These are phyloP conservation scores for Trichoderma atroviride DNA, from an alignment of 2,329 filamentous ascomycete species.

Conservation along the genomic window DNA sequence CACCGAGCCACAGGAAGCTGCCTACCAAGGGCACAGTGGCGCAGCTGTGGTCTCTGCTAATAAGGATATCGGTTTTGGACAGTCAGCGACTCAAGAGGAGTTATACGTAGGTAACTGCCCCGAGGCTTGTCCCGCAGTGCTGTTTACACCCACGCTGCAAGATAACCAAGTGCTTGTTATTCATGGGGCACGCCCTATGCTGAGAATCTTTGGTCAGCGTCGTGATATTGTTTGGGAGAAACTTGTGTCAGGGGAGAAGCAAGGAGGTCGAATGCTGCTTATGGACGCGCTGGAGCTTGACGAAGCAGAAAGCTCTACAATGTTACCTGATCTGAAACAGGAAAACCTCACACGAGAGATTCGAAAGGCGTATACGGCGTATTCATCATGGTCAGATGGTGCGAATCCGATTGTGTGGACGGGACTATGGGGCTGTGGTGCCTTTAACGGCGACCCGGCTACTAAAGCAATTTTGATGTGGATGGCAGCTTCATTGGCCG, in stretches of 20 bases:
- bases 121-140: constrained; percentile 41
- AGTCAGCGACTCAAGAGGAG: constrained; percentile 44
- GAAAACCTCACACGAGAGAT: constrained; percentile 38
- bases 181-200: constrained; percentile 36
- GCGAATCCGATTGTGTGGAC: constrained; percentile 30
- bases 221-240: constrained; percentile 35
- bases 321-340: constrained; percentile 35
- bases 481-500: constrained; percentile 36
- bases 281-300: constrained; percentile 45
- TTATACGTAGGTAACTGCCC: constrained; percentile 41
- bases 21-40: constrained; percentile 32
- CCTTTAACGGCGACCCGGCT: constrained; percentile 40
- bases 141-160: constrained; percentile 38
- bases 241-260: constrained; percentile 23
- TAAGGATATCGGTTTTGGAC: constrained; percentile 40
- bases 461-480: constrained; percentile 39
- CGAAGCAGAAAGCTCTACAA: constrained; percentile 29
- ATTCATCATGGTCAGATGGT: constrained; percentile 31
- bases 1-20: constrained; percentile 32
- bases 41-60: constrained; percentile 41
- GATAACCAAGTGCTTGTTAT: constrained; percentile 36
- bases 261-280: constrained; percentile 38
- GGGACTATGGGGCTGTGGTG: constrained; percentile 42
- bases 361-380: constrained; percentile 36
- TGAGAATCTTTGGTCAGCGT: constrained; percentile 36